These are phyloP conservation scores for Brassica incana DNA, from an alignment of 345 rosid species.

Conservation along the genomic window DNA sequence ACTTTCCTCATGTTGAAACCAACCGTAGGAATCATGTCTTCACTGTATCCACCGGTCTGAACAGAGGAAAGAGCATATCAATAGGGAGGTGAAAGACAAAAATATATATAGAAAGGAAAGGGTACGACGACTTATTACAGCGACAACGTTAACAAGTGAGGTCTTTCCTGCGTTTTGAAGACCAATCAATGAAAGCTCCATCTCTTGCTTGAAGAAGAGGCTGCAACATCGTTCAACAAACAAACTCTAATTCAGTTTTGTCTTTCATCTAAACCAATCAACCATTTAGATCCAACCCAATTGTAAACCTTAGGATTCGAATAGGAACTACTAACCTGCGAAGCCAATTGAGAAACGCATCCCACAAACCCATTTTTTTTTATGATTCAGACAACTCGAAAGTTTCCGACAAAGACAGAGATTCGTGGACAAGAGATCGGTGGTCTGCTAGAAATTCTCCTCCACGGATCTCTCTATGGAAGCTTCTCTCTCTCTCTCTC, in stretches of 20 bases:
- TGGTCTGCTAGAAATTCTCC: constrained; percentile 34
- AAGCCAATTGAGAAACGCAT: constrained; percentile 76
- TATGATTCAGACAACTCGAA: constrained; percentile 23
- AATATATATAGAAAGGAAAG: constrained; percentile 7
- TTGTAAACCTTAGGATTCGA: not conserved
- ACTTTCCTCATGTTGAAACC: constrained; percentile 97
- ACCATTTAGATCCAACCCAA: constrained; percentile 40
- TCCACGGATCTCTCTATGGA: constrained; percentile 28
- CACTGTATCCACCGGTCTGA: constrained; percentile 85
- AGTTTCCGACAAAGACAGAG: constrained; percentile 32
- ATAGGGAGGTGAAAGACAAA: constrained; percentile 7
- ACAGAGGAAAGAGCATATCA: constrained; percentile 32
- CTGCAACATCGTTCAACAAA: constrained; percentile 29
- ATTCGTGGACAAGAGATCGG: constrained; percentile 22
- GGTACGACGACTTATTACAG: constrained; percentile 54
- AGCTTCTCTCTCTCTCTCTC: not conserved
- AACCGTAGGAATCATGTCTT: constrained; percentile 91
- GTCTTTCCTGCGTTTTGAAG: constrained; percentile 91
- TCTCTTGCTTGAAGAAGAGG: constrained; percentile 83
- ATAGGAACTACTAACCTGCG: constrained; percentile 51
- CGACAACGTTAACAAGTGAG: constrained; percentile 77
- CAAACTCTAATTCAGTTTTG: too few relatives aligned
- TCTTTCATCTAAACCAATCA: too few relatives aligned
- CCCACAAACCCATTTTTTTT: constrained; percentile 76
- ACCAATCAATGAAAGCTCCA: constrained; percentile 82